Conservation (phyloP, 2,329 filamentous ascomycete genomes). For the Paecilomyces fulvus region DNA sequence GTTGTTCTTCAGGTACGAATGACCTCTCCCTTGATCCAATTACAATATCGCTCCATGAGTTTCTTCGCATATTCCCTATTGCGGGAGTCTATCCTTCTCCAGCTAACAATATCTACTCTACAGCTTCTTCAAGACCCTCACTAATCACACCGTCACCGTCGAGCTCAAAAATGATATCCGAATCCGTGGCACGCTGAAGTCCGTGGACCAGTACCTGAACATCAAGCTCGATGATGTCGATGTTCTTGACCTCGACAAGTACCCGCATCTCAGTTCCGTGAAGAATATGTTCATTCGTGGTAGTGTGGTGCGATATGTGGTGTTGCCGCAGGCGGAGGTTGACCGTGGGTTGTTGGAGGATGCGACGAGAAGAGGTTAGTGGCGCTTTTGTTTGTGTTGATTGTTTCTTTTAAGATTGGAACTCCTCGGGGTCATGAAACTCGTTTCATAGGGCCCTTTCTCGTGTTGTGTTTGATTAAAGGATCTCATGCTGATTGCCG, state of each 20-base stretch:
- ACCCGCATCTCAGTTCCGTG: conserved; percentile 82
- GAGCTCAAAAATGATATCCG: conserved; percentile 99
- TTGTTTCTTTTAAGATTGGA: conserved; percentile 1
- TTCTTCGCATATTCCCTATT: not conserved
- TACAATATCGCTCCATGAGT: not conserved
- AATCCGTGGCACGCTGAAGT: conserved; percentile 90
- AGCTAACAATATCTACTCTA: not conserved
- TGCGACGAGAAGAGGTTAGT: conserved; percentile 72
- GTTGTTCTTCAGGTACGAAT: conserved; percentile 45
- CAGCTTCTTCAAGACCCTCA: conserved; percentile 98
- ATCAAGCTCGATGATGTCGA: conserved; percentile 96
- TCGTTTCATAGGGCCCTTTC: not conserved
- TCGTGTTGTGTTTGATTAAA: not conserved
- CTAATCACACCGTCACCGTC: conserved; percentile 93
- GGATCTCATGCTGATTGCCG: conserved; percentile 3
- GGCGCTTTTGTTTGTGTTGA: not conserved
- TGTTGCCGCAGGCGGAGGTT: conserved; percentile 72
- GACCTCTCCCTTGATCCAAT: not conserved
- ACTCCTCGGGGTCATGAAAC: not conserved
- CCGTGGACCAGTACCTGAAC: conserved; percentile 97
- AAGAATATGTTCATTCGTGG: conserved; percentile 96
- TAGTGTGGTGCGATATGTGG: conserved; percentile 86
- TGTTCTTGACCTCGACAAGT: conserved; percentile 87
- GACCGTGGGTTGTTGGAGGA: conserved; percentile 84
- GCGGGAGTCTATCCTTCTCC: not conserved